Evolutionary conservation across 306 rosid species (phyloP), one percentile per base, ranked within the genome.

Genomic region (Cotoneaster glaucophyllus): DNA sequence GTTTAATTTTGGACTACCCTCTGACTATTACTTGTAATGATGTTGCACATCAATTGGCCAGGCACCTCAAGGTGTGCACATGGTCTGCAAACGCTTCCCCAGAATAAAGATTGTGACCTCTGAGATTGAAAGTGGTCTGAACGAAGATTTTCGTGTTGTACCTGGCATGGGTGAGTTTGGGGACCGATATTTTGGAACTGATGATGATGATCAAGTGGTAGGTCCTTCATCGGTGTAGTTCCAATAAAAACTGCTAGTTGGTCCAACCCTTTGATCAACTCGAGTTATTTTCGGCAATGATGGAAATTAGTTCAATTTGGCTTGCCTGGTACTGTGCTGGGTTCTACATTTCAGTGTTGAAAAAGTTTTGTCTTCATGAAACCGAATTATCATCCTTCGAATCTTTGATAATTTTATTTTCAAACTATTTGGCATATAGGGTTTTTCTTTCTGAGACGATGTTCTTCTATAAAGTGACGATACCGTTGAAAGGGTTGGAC

Each of bases 161-260:
- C 99, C 99, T 1, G 98, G 99, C 67, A 96, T 96, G 99, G 99
- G 98, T 3, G 99, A 96, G 85, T 96, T 96, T 81, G 99, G 99
- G 64, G 99, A 96, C 86, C 71, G 98, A 22, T 96, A 96, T 80
- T 96, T 96, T 71, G 99, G 99, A 85, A 96, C 99, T 3, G 99
- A 96, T 75, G 98, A 95, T 52, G 97, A 91, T 12, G 91, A 88
- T 50, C 86, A 70, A 73, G 81, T 74, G 82, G 85, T 79, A 78
- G 58, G 78, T 80, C 76, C 85, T 18, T 31, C 65, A 48, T 81
- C 83, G 29, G 53, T 77, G 82, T 85, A 88, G 79, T 81, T 71
- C 71, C 77, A 68, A 31, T 31, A 15, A 57, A 74, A 24, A 69
- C 77, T 31, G 53, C 72, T 41, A 15, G 24, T 58, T 75, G 63